These are phyloP conservation scores for Tricholoma furcatifolium DNA, from an alignment of 768 basidiomycete genomes.

Conservation along the genomic window DNA sequence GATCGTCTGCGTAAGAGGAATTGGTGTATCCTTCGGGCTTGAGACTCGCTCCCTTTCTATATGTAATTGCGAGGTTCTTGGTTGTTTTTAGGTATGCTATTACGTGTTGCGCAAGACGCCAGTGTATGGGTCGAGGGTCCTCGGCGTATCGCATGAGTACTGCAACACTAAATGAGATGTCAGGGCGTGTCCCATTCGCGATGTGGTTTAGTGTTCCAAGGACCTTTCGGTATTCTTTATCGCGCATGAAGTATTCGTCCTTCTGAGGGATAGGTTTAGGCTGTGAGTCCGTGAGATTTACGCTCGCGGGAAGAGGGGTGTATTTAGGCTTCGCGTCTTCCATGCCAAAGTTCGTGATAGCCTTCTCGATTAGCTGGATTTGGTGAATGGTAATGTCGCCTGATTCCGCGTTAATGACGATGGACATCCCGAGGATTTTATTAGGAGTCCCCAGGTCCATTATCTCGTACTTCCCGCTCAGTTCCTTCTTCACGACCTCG, in stretches of 20 bases:
- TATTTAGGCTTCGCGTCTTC: not conserved
- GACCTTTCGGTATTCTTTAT: not conserved
- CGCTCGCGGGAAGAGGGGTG: not conserved
- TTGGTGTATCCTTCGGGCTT: not conserved
- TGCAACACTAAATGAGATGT: too few relatives aligned
- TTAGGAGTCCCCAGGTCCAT: not conserved
- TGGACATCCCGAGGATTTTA: not conserved
- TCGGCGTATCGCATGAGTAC: too few relatives aligned
- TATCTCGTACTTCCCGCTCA: not conserved
- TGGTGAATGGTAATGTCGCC: not conserved
- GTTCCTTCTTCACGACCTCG: not conserved
- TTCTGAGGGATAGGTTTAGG: not conserved
- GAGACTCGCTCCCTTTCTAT: too few relatives aligned
- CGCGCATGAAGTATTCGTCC: not conserved
- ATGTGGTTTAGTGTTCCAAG: not conserved
- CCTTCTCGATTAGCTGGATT: not conserved
- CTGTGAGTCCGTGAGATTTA: not conserved
- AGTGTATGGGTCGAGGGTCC: too few relatives aligned
- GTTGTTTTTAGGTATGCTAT: too few relatives aligned
- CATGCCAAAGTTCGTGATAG: not conserved
- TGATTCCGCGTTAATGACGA: not conserved
- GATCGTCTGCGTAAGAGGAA: not conserved
- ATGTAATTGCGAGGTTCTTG: too few relatives aligned
- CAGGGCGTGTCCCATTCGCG: too few relatives aligned
- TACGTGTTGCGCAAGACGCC: too few relatives aligned